Base-by-base conservation (phyloP, 2,329 filamentous ascomycete genomes). In the Fonsecaea erecta region DNA sequence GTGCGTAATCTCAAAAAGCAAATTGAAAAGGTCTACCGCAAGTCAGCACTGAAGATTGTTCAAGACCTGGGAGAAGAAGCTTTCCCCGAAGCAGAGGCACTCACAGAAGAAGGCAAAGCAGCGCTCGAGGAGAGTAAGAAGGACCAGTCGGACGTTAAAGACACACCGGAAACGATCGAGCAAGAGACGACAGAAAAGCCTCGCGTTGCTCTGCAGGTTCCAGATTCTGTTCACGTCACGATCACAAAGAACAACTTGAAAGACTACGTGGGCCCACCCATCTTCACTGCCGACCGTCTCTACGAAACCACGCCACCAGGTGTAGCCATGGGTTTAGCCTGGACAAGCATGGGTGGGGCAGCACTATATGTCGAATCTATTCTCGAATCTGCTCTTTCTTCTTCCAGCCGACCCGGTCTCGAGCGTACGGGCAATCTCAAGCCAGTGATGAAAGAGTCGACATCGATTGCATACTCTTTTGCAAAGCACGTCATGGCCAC, bases 1-100 rank as follows among this genome's bases (percentile, higher is more conserved):
- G 96, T 99, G 8, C 90, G 95, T 71, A 99, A 99, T 75, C 82
- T 99, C 67, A 99, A 99, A 86, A 98, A 99, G 83, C 94, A 98
- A 77, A 99, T 99, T 68, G 95, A 99, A 78, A 99, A 99, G 82
- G 92, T 99, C 2, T 99, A 97, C 80, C 89, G 95, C 64, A 99
- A 99, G 79, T 93, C 94, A 14, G 96, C 95, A 0, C 84, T 99
- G 68, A 98, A 97, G 80, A 99, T 99, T 71, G 94, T 99, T 12
- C 90, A 94, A 76, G 93, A 98, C 68, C 84, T 98, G 14, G 94
- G 94, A 56, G 93, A 97, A 74, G 89, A 92, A 5, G 91, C 84
- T 0, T 79, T 97, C 1, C 85, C 90, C 2, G 93, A 97, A 75
- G 88, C 90, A 24, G 87, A 92, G 68, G 93, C 91, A 4, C 79